Conservation (phyloP, 768 basidiomycete genomes). For the Pleurotus platypus region DNA sequence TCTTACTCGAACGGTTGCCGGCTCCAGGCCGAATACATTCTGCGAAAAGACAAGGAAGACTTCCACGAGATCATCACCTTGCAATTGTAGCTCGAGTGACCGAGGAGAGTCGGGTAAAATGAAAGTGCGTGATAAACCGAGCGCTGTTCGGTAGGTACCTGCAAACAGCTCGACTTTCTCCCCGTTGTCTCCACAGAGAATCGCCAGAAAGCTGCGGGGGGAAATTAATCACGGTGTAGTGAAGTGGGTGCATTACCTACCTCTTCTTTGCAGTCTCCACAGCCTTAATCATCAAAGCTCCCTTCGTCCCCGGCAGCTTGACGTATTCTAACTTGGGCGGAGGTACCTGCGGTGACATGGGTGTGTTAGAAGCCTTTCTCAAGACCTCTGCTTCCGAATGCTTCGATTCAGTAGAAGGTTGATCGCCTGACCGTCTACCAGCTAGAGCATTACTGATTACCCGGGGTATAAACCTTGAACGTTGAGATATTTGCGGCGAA, state of each 20-base stretch:
- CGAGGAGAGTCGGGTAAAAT: constrained; percentile 89
- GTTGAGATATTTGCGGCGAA: constrained; percentile 32
- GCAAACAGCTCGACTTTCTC: constrained; percentile 94
- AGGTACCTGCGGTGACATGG: constrained; percentile 47
- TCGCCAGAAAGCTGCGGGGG: constrained; percentile 74
- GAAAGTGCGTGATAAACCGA: constrained; percentile 88
- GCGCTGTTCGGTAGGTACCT: constrained; percentile 85
- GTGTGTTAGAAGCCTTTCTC: constrained; percentile 26
- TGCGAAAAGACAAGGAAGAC: constrained; percentile 89
- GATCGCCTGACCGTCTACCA: constrained; percentile 58
- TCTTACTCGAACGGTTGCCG: constrained; percentile 90
- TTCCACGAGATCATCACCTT: constrained; percentile 91
- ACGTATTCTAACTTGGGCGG: constrained; percentile 89
- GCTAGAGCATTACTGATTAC: constrained; percentile 64
- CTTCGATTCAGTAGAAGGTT: constrained; percentile 33
- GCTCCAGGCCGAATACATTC: constrained; percentile 89
- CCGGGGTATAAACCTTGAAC: constrained; percentile 64
- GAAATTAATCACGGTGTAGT: background rate
- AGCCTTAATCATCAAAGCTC: constrained; percentile 77
- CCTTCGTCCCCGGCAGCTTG: constrained; percentile 89
- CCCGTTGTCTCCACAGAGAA: constrained; percentile 87
- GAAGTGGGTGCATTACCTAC: constrained; percentile 29
- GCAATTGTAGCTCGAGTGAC: constrained; percentile 81
- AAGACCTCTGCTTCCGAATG: constrained; percentile 37
- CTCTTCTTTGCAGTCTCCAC: constrained; percentile 91